These are phyloP conservation scores for Stachybotrys echinatus DNA, from an alignment of 2,329 filamentous ascomycete species.

Conservation along the genomic window DNA sequence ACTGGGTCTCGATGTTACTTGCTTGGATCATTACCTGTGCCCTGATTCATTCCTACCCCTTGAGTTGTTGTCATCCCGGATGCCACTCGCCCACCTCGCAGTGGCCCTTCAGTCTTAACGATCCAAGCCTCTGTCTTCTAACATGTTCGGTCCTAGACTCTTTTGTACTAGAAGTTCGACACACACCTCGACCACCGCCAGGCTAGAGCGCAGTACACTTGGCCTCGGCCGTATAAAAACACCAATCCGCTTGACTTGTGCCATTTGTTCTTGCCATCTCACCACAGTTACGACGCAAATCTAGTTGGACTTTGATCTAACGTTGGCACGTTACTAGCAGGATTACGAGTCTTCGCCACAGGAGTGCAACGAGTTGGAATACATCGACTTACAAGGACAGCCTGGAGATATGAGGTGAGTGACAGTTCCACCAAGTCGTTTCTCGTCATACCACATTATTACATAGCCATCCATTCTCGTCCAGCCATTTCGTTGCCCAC, in stretches of 20 bases:
- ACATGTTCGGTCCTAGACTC: background rate
- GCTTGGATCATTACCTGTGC: background rate
- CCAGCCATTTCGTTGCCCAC: background rate
- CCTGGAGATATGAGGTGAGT: constrained; percentile 52
- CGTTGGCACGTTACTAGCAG: constrained; percentile 23
- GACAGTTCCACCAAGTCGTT: constrained; percentile 4
- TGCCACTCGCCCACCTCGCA: background rate
- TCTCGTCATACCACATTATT: background rate
- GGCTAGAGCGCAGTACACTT: background rate
- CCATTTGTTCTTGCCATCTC: background rate
- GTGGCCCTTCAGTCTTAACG: background rate
- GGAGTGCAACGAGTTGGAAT: constrained; percentile 41
- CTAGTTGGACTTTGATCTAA: background rate
- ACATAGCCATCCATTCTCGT: background rate
- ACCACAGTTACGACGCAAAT: background rate
- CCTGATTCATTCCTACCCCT: background rate
- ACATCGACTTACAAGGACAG: constrained; percentile 45
- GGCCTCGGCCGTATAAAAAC: background rate
- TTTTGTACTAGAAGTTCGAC: background rate
- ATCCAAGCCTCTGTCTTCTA: background rate
- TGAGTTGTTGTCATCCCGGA: background rate
- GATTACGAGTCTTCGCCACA: constrained; percentile 51
- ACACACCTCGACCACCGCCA: background rate
- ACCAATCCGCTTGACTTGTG: background rate
- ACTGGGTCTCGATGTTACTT: background rate